Base-by-base conservation (phyloP, 192 early-diverging fungal genomes). In the Gonapodya sp. region DNA sequence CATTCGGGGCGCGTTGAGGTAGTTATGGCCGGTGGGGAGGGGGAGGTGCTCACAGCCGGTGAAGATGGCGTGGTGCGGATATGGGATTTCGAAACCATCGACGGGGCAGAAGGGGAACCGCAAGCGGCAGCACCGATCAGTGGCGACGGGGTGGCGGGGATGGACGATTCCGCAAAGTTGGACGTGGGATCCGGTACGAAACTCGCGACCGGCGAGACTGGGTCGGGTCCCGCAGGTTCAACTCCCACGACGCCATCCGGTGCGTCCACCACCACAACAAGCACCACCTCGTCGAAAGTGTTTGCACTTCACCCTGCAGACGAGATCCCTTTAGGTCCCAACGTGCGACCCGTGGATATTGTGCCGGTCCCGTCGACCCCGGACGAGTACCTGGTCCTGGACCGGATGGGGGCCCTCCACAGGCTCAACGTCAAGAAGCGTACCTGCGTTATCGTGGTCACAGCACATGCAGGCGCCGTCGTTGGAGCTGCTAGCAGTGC, bases 21-120 rank as follows among this genome's bases (percentile, higher is more conserved):
- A 0, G 81, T 91, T n/a, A 18, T 87, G 31, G 75, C 46, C 89
- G 36, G 72, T 83, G 46, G 8, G 1, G 89, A 91, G 35, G 85
- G 86, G 1, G 90, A 91, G 81, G 79, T 91, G 30, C 83, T 87
- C 33, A 89, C 90, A 0, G 88, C 88, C 0, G 90, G 89, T 16
- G 90, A 91, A 36, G 90, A 91, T 82, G 90, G 89, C 0, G 87
- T 85, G 73, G 82, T 91, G 8, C 83, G 89, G 0, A 83, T 91
- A 1, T 91, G 90, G 90, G 90, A 91, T 79, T 84, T 91, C 33
- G 90, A 91, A 75, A 87, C 87, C 1, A 88, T 91, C 34, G 89
- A 91, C n/a, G 31, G 35, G 18, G 81, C 73, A 81, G 86, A 82
- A 35, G 90, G 89, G 1, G 89, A 91, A 80, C 89, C 89, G 0